phyloP scores from a whole-genome alignment of 805 yeast species.

The Monosporozyma siamensis region DNA sequence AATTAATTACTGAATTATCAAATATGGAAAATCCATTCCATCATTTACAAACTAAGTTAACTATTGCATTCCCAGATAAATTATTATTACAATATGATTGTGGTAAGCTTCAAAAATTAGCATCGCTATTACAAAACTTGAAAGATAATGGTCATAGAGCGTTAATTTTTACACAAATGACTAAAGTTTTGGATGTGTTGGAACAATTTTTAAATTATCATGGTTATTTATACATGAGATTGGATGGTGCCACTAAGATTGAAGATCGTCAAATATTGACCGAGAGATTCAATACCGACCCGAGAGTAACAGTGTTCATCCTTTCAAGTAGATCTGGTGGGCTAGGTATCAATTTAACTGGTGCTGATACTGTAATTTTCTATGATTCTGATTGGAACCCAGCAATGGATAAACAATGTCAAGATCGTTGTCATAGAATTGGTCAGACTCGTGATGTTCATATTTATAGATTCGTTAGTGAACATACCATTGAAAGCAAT shows the following conservation, averaged over 20 bases:
- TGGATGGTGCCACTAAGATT: conserved; percentile 95
- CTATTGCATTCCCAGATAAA: conserved; percentile 95
- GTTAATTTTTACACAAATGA: conserved; percentile 95
- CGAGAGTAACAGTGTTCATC: conserved; percentile 81
- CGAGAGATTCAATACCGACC: conserved; percentile 82
- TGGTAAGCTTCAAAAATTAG: conserved; percentile 86
- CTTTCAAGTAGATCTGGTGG: conserved; percentile 97
- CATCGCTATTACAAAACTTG: conserved; percentile 62
- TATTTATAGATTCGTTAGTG: conserved; percentile 91
- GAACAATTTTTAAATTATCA: conserved; percentile 91
- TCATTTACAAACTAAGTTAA: conserved; percentile 71
- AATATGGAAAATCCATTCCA: conserved; percentile 50
- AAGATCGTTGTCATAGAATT: conserved; percentile 97
- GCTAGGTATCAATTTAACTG: conserved; percentile 91
- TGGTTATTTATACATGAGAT: conserved; percentile 87
- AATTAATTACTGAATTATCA: conserved; percentile 8
- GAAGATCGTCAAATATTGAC: conserved; percentile 94
- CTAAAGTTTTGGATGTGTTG: conserved; percentile 84
- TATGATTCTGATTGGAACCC: conserved; percentile 99
- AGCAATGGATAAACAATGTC: conserved; percentile 98
- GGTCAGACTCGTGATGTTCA: conserved; percentile 98
- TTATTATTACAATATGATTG: conserved; percentile 88
- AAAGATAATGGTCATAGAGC: conserved; percentile 88
- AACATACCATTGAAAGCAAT: conserved; percentile 91
- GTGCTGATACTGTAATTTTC: conserved; percentile 97